Conservation (phyloP, 2,329 filamentous ascomycete species). For the Xylariaceae sp. region DNA sequence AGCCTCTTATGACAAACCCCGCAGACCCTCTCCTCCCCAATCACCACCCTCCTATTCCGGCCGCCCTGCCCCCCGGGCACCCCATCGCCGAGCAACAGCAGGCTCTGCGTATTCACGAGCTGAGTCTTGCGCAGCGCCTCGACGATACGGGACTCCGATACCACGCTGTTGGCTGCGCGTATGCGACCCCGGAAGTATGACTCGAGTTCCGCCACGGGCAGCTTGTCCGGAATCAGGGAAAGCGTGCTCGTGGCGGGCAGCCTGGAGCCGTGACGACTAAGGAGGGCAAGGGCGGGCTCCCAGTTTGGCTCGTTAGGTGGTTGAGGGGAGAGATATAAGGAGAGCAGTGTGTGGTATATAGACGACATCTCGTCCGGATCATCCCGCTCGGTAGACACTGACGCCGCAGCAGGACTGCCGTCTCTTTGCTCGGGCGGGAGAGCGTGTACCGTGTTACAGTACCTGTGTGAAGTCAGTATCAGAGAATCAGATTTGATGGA, state of each 20-base stretch:
- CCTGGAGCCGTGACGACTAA: conserved; percentile 89
- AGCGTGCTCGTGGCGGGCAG: conserved; percentile 84
- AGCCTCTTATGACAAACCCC: conserved; percentile 90
- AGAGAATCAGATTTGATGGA: neutral
- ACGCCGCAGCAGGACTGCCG: conserved; percentile 12
- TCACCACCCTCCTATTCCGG: conserved; percentile 64
- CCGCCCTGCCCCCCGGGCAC: conserved; percentile 48
- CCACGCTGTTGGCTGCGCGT: conserved; percentile 73
- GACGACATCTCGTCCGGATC: conserved; percentile 56
- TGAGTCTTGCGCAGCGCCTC: conserved; percentile 73
- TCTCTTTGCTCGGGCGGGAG: conserved; percentile 17
- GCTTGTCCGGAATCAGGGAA: conserved; percentile 74
- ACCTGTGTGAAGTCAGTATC: conserved; percentile 42
- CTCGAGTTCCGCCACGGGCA: conserved; percentile 76
- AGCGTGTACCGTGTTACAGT: conserved; percentile 80
- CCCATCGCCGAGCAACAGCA: conserved; percentile 69
- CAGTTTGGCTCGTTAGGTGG: conserved; percentile 68
- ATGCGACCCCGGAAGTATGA: conserved; percentile 92
- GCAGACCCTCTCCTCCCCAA: conserved; percentile 85
- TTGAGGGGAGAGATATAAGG: conserved; percentile 81
- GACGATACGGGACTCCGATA: conserved; percentile 77
- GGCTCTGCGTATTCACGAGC: conserved; percentile 71
- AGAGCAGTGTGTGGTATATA: conserved; percentile 88
- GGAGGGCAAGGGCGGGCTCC: conserved; percentile 74
- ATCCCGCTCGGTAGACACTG: conserved; percentile 39